These are phyloP conservation scores for Thalassiosira gravida DNA, from an alignment of 352 stramenopile species.

Conservation along the genomic window DNA sequence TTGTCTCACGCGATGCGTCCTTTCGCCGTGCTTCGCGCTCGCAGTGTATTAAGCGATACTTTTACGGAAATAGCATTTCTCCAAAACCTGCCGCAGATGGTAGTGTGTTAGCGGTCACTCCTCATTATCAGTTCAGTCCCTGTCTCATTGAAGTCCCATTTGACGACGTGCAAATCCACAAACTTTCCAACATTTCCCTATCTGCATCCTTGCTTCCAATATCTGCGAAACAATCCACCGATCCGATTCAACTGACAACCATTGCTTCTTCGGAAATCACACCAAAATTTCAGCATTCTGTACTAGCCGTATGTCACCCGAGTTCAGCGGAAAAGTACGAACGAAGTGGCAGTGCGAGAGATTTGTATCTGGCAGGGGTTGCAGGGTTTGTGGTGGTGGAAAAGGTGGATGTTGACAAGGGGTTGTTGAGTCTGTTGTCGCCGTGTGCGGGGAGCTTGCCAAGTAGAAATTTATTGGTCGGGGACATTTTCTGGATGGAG, in stretches of 20 bases:
- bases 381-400: constrained; percentile 83
- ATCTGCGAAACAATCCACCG: constrained; percentile 77
- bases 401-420: constrained; percentile 70
- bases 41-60: too few species aligned
- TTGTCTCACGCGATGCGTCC: too few species aligned
- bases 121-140: too few species aligned
- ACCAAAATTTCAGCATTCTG: constrained; percentile 60
- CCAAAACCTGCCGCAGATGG: too few species aligned
- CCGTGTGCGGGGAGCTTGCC: constrained; percentile 78
- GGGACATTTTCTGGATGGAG: constrained; percentile 84
- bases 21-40: too few species aligned
- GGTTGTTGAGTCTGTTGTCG: constrained; percentile 75
- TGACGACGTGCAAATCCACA: too few species aligned
- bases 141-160: too few species aligned
- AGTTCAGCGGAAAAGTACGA: constrained; percentile 68
- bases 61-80: too few species aligned
- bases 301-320: constrained; percentile 84
- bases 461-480: constrained; percentile 72
- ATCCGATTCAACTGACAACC: constrained; percentile 74
- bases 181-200: too few species aligned
- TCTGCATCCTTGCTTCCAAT: constrained; percentile 86
- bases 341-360: constrained; percentile 57
- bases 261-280: constrained; percentile 54
- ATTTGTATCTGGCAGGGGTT: constrained; percentile 75
- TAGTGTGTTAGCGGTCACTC: too few species aligned